phyloP scores from a whole-genome alignment of 164 flowering plant genomes.

The Liriodendron chinense region DNA sequence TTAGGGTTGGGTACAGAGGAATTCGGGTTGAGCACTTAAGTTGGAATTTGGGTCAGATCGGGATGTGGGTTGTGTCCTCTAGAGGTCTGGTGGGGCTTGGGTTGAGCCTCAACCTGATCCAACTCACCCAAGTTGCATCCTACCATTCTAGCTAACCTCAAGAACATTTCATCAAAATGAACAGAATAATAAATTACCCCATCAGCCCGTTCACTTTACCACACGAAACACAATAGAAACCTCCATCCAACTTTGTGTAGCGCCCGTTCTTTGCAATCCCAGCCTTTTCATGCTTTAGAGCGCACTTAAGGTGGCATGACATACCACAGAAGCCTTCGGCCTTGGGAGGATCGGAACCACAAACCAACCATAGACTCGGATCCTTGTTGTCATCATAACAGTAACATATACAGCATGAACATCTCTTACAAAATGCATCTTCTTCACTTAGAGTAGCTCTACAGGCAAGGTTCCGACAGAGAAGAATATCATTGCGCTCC shows the following conservation, averaged over 20 bases:
- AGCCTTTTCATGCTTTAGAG: slow-evolving; percentile 58
- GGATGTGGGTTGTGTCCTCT: no score
- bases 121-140: no score
- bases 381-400: slow-evolving; percentile 93
- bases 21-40: no score
- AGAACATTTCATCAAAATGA: not conserved
- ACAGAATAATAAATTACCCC: slow-evolving; percentile 42
- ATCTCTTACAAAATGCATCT: slow-evolving; percentile 82
- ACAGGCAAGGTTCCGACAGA: slow-evolving; percentile 87
- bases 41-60: no score
- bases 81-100: no score
- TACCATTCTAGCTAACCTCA: no score
- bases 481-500: slow-evolving; percentile 23
- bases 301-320: slow-evolving; percentile 95
- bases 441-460: slow-evolving; percentile 53
- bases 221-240: slow-evolving; percentile 74
- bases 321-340: slow-evolving; percentile 67
- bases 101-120: no score
- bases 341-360: slow-evolving; percentile 73
- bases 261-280: slow-evolving; percentile 51
- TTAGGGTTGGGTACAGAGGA: no score
- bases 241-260: slow-evolving; percentile 53
- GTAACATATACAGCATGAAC: slow-evolving; percentile 89
- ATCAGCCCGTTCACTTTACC: slow-evolving; percentile 80
- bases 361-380: slow-evolving; percentile 92